Evolutionary conservation across 2,329 filamentous ascomycete genomes (phyloP).

Genomic region (Pezicula radicicola): DNA sequence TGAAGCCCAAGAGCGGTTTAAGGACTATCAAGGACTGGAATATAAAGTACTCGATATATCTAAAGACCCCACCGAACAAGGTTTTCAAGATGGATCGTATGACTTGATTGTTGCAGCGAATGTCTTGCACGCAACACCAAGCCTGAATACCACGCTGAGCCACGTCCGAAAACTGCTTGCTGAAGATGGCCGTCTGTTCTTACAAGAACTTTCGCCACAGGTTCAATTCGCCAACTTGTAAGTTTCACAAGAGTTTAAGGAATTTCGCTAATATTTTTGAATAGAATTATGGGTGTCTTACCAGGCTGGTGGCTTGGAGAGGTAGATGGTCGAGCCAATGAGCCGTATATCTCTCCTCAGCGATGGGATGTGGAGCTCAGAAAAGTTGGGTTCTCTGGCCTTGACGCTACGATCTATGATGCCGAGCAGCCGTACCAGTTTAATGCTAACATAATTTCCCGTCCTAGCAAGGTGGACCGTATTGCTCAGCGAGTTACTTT

Average conservation of each 20-base stretch:
- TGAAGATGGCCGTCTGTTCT: constrained; percentile 12
- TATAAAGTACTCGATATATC: constrained; percentile 32
- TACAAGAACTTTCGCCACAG: constrained; percentile 9
- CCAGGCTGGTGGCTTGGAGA: constrained; percentile 30
- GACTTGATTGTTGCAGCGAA: constrained; percentile 24
- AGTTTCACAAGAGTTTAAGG: background rate
- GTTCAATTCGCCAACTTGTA: constrained; percentile 1
- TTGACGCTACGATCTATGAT: constrained; percentile 20
- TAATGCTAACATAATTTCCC: constrained; percentile 6
- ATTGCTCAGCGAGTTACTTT: background rate
- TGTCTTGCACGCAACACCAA: constrained; percentile 21
- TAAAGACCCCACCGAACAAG: constrained; percentile 28
- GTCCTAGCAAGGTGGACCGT: background rate
- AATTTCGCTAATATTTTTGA: background rate
- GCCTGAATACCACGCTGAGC: constrained; percentile 10
- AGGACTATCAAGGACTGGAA: constrained; percentile 22
- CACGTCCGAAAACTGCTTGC: constrained; percentile 13
- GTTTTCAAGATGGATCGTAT: constrained; percentile 28
- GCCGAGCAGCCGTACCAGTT: constrained; percentile 12
- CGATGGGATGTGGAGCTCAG: constrained; percentile 26
- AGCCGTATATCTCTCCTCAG: constrained; percentile 21
- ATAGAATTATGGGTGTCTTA: constrained; percentile 19
- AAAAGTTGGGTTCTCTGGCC: constrained; percentile 29
- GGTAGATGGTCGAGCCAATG: constrained; percentile 18
- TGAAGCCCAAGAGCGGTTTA: constrained; percentile 28